Evolutionary conservation across 345 rosid species (phyloP), one percentile per base, ranked within the genome.

Genomic region (Syzygium aromaticum): DNA sequence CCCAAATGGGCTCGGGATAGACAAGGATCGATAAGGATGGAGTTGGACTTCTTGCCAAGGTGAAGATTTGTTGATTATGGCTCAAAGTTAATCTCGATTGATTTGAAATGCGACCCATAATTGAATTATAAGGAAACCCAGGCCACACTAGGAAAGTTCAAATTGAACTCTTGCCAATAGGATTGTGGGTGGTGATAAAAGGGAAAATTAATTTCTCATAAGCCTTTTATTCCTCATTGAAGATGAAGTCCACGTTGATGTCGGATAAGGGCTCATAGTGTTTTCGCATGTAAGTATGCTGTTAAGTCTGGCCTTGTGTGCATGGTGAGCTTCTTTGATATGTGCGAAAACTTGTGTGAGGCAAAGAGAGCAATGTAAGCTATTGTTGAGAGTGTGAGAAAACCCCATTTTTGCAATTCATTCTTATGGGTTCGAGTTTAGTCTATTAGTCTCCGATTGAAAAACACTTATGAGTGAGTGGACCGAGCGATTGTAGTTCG

Each of bases 401-500:
- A 67, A 33, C 25, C 33, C 43, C 13, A 4, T 33, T 33, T 33
- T 33, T 1, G 8, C 4, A 2, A 38, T 73, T 38, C 11, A 9
- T 33, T 33, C 27, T 33, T 33, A 9, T 8, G 25, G 49, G 11
- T 19, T 73, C 3, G 6, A 33, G 49, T 73, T 33, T 33, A 38
- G 30, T 30, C 43, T 0, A 30, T 73, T 33, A 38, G 30, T 30
- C 43, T 0, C 8, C 8, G 8, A 73, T 73, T 0, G 14, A 73
- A 73, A 33, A 19, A 17, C 49, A 5, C 7, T 19, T 5, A 19
- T 17, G 19, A 8, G 43, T 2, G 77, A 64, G 6, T 16, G 23
- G 43, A 16, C 17, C 4, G 6, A 64, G 43, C 22, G 8, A 64
- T 16, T 64, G 19, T 0, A 7, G 3, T 64, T 73, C 3, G 11